These are phyloP conservation scores for Wallacemonas rigidus DNA, from an alignment of 208 protist genomes.

Conservation along the genomic window DNA sequence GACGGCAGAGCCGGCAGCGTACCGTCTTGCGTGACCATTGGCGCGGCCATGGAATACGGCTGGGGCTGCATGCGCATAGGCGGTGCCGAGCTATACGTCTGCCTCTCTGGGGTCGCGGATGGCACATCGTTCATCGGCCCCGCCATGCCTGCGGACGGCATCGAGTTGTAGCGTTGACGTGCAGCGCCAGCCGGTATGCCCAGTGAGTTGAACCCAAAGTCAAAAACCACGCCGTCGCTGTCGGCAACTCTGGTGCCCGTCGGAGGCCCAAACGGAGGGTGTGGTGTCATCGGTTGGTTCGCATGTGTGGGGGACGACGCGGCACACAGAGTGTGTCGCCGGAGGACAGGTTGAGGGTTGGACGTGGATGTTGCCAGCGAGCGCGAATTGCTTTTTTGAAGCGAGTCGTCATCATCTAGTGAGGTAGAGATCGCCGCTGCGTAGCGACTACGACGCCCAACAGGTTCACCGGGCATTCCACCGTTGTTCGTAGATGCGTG, in stretches of 20 bases:
- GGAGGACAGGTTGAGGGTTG: not conserved
- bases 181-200: conserved; percentile 28
- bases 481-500: no score
- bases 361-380: not conserved
- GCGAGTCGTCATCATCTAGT: conserved; percentile 4
- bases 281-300: not conserved
- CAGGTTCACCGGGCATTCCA: not conserved
- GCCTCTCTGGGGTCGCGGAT: not conserved
- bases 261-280: not conserved
- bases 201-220: conserved; percentile 46
- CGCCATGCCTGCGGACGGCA: not conserved
- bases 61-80: not conserved
- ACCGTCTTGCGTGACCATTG: not conserved
- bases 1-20: not conserved
- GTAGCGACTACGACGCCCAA: conserved; percentile 23
- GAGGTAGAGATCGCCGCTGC: conserved; percentile 26
- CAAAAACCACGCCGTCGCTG: conserved; percentile 19
- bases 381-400: conserved; percentile 11
- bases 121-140: no score
- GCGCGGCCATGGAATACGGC: not conserved
- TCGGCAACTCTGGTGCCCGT: no score
- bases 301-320: not conserved
- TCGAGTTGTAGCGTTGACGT: conserved; percentile 5
- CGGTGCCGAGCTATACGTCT: not conserved
- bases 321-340: not conserved